phyloP scores from a whole-genome alignment of 768 basidiomycete genomes.

The Auricularia auricula-judae region DNA sequence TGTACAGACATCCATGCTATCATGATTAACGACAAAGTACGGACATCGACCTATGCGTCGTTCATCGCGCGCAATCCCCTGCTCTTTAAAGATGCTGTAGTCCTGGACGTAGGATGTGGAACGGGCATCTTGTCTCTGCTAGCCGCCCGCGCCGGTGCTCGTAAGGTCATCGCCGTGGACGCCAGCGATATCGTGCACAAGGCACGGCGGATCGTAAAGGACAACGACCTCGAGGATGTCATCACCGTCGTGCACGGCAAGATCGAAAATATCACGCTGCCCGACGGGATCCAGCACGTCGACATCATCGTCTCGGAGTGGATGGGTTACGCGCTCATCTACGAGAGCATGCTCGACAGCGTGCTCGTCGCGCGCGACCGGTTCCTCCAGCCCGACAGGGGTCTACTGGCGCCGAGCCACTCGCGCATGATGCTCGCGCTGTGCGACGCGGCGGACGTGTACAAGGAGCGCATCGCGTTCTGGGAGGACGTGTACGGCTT shows the following conservation, averaged over 20 bases:
- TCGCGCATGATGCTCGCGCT: conserved; percentile 76
- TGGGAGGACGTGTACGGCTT: conserved; percentile 94
- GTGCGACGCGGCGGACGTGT: conserved; percentile 63
- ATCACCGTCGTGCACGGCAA: conserved; percentile 78
- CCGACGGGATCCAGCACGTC: conserved; percentile 61
- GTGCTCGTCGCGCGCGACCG: conserved; percentile 82
- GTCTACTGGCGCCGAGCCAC: conserved; percentile 87
- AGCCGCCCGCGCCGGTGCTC: conserved; percentile 81
- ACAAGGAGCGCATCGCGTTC: conserved; percentile 75
- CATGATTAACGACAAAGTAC: conserved; percentile 93
- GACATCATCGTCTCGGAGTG: conserved; percentile 96
- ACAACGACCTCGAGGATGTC: conserved; percentile 39
- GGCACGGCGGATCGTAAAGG: conserved; percentile 66
- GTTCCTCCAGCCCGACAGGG: conserved; percentile 55
- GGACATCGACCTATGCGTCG: conserved; percentile 85
- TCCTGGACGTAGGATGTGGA: conserved; percentile 94
- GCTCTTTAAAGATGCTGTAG: conserved; percentile 73
- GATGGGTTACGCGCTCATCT: conserved; percentile 90
- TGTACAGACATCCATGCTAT: conserved; percentile 80
- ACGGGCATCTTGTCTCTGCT: conserved; percentile 89
- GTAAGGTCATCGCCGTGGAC: conserved; percentile 84
- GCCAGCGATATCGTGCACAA: conserved; percentile 75
- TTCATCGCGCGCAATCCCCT: conserved; percentile 78
- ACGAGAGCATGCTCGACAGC: conserved; percentile 97
- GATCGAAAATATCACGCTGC: conserved; percentile 76